Conservation (phyloP, 1,284 basidiomycete species). For the Trametes pubescens region DNA sequence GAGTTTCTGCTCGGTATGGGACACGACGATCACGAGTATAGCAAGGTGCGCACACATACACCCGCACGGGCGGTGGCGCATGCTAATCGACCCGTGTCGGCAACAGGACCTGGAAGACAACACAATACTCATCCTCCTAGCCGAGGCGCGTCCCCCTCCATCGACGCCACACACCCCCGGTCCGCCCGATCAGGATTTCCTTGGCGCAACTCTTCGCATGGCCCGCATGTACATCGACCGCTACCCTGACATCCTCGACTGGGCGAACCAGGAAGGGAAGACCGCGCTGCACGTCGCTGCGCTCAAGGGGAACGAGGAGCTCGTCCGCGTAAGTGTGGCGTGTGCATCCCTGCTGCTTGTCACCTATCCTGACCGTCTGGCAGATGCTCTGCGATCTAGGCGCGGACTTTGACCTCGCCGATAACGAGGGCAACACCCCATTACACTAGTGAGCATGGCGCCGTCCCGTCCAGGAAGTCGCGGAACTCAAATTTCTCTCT, state of each 20-base stretch:
- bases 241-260: conserved; percentile 86
- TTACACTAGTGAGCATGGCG: conserved; percentile 82
- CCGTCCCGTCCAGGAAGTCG: conserved; percentile 7
- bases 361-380: conserved; percentile 25
- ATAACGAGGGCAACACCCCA: conserved; percentile 91
- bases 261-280: conserved; percentile 88
- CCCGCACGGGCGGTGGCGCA: conserved; percentile 14
- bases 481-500: conserved; percentile 29
- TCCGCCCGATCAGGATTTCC: conserved; percentile 63
- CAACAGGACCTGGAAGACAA: conserved; percentile 87
- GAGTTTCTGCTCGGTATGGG: conserved; percentile 85
- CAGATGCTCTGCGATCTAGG: conserved; percentile 90
- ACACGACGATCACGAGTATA: conserved; percentile 91
- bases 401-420: conserved; percentile 88
- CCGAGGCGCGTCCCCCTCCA: conserved; percentile 71
- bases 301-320: conserved; percentile 87
- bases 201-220: conserved; percentile 80
- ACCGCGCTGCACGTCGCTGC: conserved; percentile 92
- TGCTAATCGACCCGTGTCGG: conserved; percentile 4
- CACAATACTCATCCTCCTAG: conserved; percentile 88
- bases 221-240: conserved; percentile 82
- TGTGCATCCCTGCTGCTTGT: conserved; percentile 33
- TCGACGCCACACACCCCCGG: conserved; percentile 56
- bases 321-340: conserved; percentile 73
- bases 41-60: conserved; percentile 65